A percentile compares a stretch with the other conserved stretches of the same genome.
Evolutionary conservation across 345 rosid genomes (phyloP).

Genomic region (Aethionema arabicum): DNA sequence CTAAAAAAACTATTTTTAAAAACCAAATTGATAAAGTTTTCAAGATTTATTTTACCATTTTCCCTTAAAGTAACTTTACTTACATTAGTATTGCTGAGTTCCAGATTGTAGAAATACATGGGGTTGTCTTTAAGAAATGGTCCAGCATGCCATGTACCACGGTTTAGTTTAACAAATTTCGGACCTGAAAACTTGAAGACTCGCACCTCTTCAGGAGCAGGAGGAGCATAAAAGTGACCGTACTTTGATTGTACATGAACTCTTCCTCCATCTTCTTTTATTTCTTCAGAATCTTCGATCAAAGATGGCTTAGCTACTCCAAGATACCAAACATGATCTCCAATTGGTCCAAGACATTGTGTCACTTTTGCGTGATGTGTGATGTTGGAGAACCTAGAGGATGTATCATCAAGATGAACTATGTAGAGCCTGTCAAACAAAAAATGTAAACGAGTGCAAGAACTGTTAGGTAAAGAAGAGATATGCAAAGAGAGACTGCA

Average conservation of each 20-base stretch:
- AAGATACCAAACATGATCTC: conserved; percentile 73
- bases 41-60: neutral
- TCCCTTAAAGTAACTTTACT: conserved; percentile 22
- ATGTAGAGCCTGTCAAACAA: conserved; percentile 51
- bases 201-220: conserved; percentile 50
- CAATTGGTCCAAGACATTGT: conserved; percentile 82
- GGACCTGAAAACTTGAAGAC: conserved; percentile 68
- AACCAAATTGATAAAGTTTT: too few relatives aligned
- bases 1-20: too few relatives aligned
- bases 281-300: conserved; percentile 34
- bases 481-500: too few relatives aligned
- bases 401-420: conserved; percentile 47
- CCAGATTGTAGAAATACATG: conserved; percentile 86
- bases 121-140: conserved; percentile 52
- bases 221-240: conserved; percentile 69
- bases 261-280: neutral
- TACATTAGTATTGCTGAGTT: conserved; percentile 78
- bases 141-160: conserved; percentile 89
- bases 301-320: conserved; percentile 75
- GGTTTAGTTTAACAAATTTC: conserved; percentile 63
- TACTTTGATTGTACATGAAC: conserved; percentile 37
- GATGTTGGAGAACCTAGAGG: conserved; percentile 49
- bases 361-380: conserved; percentile 88
- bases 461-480: too few relatives aligned
- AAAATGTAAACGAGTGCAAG: neutral